Percentiles rank a stretch among this genome's conserved stretches.
These are phyloP conservation scores for carrot (Daucus carota) DNA, from an alignment of 129 eudicot genomes.

Conservation along the genomic window DNA sequence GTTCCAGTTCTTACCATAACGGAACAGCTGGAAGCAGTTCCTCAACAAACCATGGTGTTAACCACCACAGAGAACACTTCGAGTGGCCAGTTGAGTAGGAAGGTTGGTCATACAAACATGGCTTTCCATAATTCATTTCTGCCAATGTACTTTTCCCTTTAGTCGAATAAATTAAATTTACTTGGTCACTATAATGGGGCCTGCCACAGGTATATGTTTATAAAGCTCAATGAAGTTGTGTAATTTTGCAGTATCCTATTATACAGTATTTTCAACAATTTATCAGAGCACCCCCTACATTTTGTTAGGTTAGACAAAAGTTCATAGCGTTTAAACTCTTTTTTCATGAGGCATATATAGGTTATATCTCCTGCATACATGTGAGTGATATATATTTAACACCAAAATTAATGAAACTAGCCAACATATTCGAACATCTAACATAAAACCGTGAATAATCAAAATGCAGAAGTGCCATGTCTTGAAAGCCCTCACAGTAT, in stretches of 20 bases:
- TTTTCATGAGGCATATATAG: neutral
- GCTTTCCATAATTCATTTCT: neutral
- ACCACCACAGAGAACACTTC: conserved; percentile 11
- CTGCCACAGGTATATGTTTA: conserved; percentile 1
- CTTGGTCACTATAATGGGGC: neutral
- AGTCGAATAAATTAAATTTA: neutral
- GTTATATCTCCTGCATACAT: neutral
- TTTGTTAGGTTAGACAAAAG: neutral
- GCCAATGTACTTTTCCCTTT: neutral
- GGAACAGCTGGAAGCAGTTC: conserved; percentile 26
- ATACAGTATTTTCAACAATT: neutral
- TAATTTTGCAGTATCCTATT: neutral
- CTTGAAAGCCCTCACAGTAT: neutral
- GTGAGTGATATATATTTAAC: neutral
- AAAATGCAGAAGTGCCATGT: neutral
- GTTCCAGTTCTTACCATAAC: conserved; percentile 16
- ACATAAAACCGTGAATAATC: neutral
- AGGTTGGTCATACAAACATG: conserved; percentile 6
- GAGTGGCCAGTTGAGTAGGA: conserved; percentile 11
- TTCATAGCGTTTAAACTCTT: neutral
- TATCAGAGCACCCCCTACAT: neutral
- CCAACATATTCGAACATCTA: neutral
- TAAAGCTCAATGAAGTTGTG: conserved; percentile 3
- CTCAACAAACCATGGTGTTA: conserved; percentile 2
- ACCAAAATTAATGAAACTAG: neutral